Evolutionary conservation across 2,329 filamentous ascomycete species (phyloP).

Genomic region (Penicillium corylophilum): DNA sequence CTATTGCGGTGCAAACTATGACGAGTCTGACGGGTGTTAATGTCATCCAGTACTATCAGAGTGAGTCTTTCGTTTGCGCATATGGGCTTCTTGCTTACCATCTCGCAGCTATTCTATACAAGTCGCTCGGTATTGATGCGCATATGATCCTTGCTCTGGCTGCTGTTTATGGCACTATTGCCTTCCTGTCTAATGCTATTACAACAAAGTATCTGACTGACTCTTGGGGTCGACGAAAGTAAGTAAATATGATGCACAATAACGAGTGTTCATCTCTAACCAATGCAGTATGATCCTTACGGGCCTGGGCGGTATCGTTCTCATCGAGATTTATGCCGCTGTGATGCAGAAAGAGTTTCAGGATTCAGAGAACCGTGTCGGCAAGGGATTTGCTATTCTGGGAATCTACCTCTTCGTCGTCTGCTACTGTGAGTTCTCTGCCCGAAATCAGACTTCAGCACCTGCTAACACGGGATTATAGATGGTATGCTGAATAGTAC

Average conservation of each 20-base stretch:
- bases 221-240: conserved; percentile 60
- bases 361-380: conserved; percentile 53
- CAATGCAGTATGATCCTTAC: conserved; percentile 53
- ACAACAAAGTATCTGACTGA: conserved; percentile 56
- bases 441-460: background rate
- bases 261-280: background rate
- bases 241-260: conserved; percentile 5
- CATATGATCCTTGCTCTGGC: conserved; percentile 55
- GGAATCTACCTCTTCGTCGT: conserved; percentile 61
- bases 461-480: conserved; percentile 18
- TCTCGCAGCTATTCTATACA: conserved; percentile 52
- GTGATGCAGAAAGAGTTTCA: conserved; percentile 60
- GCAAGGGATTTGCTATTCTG: conserved; percentile 60
- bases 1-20: conserved; percentile 59
- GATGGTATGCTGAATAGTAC: conserved; percentile 56
- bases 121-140: conserved; percentile 52
- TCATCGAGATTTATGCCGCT: conserved; percentile 60
- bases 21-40: conserved; percentile 59
- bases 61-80: conserved; percentile 31
- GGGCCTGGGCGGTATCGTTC: conserved; percentile 52
- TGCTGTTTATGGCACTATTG: conserved; percentile 55
- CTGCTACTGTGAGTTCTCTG: conserved; percentile 48
- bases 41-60: conserved; percentile 50
- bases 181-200: conserved; percentile 52
- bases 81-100: conserved; percentile 14